phyloP scores from a whole-genome alignment of 2,329 filamentous ascomycete genomes.

The Domatiomyces catenatus region DNA sequence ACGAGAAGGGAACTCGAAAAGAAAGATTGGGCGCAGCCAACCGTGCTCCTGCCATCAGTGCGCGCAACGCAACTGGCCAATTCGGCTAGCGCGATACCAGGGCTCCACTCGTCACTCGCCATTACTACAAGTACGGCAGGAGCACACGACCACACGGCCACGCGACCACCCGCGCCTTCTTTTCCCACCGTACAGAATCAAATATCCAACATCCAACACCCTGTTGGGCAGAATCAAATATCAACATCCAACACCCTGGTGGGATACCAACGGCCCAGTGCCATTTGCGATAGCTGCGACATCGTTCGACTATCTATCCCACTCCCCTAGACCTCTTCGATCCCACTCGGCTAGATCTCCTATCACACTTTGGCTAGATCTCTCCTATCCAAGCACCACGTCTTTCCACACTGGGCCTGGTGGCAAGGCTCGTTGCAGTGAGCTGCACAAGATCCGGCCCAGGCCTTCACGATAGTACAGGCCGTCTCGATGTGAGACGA shows the following conservation, averaged over 20 bases:
- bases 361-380: no score
- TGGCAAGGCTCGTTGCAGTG: constrained; percentile 10
- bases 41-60: not conserved
- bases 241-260: no score
- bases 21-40: not conserved
- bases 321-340: not conserved
- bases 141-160: not conserved
- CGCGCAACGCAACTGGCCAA: not conserved
- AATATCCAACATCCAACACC: no score
- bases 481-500: constrained; percentile 12
- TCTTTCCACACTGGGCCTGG: constrained; percentile 15
- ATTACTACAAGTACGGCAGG: no score
- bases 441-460: constrained; percentile 13
- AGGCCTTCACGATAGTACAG: constrained; percentile 16
- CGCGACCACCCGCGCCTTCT: not conserved
- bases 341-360: not conserved
- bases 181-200: no score
- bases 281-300: no score
- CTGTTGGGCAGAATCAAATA: no score
- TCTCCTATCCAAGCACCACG: constrained; percentile 13
- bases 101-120: not conserved
- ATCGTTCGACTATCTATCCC: not conserved
- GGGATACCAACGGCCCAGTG: no score
- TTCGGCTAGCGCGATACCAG: not conserved
- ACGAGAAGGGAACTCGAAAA: not conserved